Base-by-base conservation (phyloP, 2,329 filamentous ascomycete genomes). In the Verticillium tricorpus region DNA sequence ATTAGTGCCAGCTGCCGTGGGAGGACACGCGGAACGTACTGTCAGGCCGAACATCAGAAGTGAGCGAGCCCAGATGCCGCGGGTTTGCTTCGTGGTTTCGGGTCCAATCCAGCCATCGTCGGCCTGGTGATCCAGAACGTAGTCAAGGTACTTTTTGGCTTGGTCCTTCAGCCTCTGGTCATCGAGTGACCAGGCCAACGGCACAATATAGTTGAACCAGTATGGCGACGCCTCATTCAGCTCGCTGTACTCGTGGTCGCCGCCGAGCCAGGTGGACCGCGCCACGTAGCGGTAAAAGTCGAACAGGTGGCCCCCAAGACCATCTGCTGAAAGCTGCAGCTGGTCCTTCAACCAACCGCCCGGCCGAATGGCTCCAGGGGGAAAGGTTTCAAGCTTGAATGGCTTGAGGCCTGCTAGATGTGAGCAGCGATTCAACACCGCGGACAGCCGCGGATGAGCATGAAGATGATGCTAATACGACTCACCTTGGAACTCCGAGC, bases 161-260 rank as follows among this genome's bases (percentile, higher is more conserved):
- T 62, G 58, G 19, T 19, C 57, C 17, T 62, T 62, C 9, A 58
- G 56, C 22, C 57, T 19, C 7, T 40, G 34, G 68, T 85, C 78
- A 40, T 82, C 73, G 1, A 83, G 69, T 0, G 72, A 70, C 65
- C 82, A 87, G 0, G 85, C 83, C 58, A 87, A 71, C 1, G 84
- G 83, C 0, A 87, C 83, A 1, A 86, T 72, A 2, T 80, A 81
- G 66, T 87, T 87, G 70, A 85, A 82, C 82, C 84, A 87, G 69
- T 87, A 87, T 0, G 85, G 82, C 22, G 82, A 75, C 0, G 77
- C 82, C 72, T 87, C 85, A 65, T 85, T 80, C 8, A 87, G 70
- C n/a, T 72, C 73, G 61, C 79, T 83, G 69, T 87, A 87, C 65
- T 86, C 83, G 11, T 70, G 67, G 19, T 73, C 67, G 3, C 80